Percentiles rank a stretch among this genome's conserved stretches.
Conservation (phyloP, 176 grass and related monocot species). For the Oryza meridionalis region DNA sequence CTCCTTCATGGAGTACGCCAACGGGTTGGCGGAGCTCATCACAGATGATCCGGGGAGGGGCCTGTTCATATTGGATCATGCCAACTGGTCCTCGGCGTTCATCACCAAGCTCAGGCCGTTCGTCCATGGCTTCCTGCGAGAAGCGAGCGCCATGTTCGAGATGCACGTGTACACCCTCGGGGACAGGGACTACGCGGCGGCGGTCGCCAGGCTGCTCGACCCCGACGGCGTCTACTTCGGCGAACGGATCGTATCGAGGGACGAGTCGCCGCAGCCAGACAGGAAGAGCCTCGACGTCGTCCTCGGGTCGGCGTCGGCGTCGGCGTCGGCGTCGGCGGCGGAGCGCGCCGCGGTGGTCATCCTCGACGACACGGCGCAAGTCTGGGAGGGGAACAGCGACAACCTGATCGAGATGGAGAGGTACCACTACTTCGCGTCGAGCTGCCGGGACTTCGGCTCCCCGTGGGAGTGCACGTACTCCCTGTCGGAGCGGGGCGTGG, state of each 20-base stretch:
- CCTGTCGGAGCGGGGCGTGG: no score
- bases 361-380: no score
- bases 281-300: conserved; percentile 69
- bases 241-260: conserved; percentile 53
- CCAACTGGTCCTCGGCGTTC: neutral
- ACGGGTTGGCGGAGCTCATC: neutral
- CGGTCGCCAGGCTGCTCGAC: conserved; percentile 58
- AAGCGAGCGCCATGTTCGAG: conserved; percentile 64
- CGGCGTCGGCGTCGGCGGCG: neutral
- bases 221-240: conserved; percentile 60
- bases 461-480: no score
- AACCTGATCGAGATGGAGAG: no score
- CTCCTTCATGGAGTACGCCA: conserved; percentile 38
- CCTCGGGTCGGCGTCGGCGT: neutral
- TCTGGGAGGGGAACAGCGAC: no score
- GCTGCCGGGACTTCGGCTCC: no score
- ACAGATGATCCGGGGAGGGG: conserved; percentile 49
- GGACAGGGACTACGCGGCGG: conserved; percentile 44
- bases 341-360: no score
- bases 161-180: conserved; percentile 73
- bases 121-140: conserved; percentile 48
- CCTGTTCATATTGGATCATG: conserved; percentile 38
- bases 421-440: no score
- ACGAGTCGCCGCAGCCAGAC: conserved; percentile 44
- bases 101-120: conserved; percentile 73